Evolutionary conservation across 169 alveolate species (phyloP).

Genomic region (Plasmodium malariae): DNA sequence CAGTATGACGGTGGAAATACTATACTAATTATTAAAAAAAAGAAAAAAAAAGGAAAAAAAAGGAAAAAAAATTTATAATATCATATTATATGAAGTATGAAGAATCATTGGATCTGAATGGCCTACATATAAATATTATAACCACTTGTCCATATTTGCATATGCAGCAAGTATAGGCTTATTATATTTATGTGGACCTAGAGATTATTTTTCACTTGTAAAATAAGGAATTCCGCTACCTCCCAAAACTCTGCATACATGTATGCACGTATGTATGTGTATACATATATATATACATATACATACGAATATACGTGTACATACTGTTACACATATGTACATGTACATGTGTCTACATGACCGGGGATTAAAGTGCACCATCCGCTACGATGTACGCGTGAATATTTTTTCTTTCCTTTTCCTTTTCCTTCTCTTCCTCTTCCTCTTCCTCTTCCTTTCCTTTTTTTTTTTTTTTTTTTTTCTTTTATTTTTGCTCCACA

Average conservation of each 20-base stretch:
- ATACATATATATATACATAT: background rate
- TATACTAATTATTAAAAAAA: too few relatives aligned
- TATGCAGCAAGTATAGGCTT: too few relatives aligned
- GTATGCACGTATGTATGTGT: background rate
- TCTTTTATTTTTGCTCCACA: background rate
- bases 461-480: slow-evolving; percentile 15
- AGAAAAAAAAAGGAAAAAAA: too few relatives aligned
- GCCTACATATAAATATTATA: too few relatives aligned
- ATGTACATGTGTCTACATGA: background rate
- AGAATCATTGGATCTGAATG: too few relatives aligned
- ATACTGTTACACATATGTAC: background rate
- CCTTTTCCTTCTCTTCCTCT: background rate
- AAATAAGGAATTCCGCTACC: too few relatives aligned
- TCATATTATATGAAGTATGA: too few relatives aligned
- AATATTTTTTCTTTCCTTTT: background rate
- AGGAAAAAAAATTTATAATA: too few relatives aligned
- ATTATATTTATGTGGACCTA: too few relatives aligned
- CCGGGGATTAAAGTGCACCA: background rate
- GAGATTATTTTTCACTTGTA: too few relatives aligned
- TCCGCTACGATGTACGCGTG: background rate
- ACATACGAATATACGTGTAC: background rate
- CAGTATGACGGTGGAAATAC: too few relatives aligned
- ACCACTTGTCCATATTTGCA: too few relatives aligned
- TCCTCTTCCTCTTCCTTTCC: background rate
- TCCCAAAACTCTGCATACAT: background rate